Evolutionary conservation across 345 rosid genomes (phyloP).

Genomic region (Populus tremula): DNA sequence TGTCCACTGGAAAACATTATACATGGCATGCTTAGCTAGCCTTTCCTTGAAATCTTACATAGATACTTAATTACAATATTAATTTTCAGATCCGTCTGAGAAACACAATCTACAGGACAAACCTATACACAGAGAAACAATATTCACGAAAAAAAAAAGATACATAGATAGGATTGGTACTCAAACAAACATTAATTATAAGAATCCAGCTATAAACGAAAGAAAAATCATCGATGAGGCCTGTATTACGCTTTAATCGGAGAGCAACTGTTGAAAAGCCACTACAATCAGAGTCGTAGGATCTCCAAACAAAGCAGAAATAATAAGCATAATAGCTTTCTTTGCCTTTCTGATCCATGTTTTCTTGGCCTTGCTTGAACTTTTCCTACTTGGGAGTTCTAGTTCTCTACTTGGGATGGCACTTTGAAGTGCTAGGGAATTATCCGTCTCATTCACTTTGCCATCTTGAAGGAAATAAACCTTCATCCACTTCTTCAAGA

Average conservation of each 20-base stretch:
- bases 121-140: too few species aligned
- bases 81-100: too few species aligned
- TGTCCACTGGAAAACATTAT: too few species aligned
- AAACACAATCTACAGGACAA: too few species aligned
- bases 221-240: not conserved
- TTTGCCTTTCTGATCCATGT: not conserved
- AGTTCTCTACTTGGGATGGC: not conserved
- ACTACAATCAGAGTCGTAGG: not conserved
- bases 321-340: not conserved
- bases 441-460: not conserved
- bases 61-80: too few species aligned
- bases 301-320: slow-evolving; percentile 12
- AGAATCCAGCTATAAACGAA: not conserved
- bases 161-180: too few species aligned
- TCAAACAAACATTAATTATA: not conserved
- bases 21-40: too few species aligned
- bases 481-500: not conserved
- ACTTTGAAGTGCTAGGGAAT: not conserved
- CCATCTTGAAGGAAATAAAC: not conserved
- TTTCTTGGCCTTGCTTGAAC: not conserved
- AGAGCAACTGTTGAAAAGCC: not conserved
- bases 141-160: too few species aligned
- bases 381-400: not conserved
- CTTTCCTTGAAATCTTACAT: too few species aligned
- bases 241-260: not conserved